A percentile compares a stretch with the other conserved stretches of the same genome.
These are phyloP conservation scores for Candida railenensis DNA, from an alignment of 805 yeast species.

Conservation along the genomic window DNA sequence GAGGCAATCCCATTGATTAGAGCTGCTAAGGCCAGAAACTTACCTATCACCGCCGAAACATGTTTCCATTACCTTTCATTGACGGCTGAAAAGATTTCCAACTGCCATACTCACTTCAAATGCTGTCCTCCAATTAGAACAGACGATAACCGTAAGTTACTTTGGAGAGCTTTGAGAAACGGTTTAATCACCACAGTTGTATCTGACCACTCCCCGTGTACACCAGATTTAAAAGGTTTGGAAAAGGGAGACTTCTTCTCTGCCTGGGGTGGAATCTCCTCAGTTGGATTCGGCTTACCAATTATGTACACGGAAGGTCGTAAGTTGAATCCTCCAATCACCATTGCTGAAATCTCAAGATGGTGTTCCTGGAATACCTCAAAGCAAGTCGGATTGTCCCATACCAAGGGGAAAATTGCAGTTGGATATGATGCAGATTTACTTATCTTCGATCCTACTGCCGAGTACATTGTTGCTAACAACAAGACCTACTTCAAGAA, in stretches of 20 bases:
- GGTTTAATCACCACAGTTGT: constrained; percentile 80
- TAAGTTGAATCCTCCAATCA: constrained; percentile 49
- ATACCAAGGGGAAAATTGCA: constrained; percentile 68
- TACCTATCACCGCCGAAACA: constrained; percentile 84
- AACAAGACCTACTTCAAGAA: constrained; percentile 71
- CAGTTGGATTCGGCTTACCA: constrained; percentile 89
- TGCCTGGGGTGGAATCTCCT: constrained; percentile 97
- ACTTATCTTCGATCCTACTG: constrained; percentile 71
- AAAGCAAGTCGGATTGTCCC: constrained; percentile 73
- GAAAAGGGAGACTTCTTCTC: constrained; percentile 82
- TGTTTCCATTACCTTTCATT: constrained; percentile 89
- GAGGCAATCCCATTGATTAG: constrained; percentile 74
- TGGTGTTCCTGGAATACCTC: constrained; percentile 90
- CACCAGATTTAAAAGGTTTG: constrained; percentile 83
- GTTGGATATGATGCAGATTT: constrained; percentile 89
- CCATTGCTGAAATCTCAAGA: constrained; percentile 59
- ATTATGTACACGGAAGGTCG: constrained; percentile 73
- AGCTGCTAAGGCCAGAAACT: constrained; percentile 56
- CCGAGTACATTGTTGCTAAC: constrained; percentile 49
- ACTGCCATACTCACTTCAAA: constrained; percentile 79
- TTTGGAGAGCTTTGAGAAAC: constrained; percentile 76
- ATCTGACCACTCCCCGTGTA: constrained; percentile 95
- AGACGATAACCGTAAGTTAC: constrained; percentile 62
- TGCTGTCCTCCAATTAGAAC: constrained; percentile 95
- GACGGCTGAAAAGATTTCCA: constrained; percentile 73